Conservation (phyloP, 2,329 filamentous ascomycete species). For the Talaromyces sp. region DNA sequence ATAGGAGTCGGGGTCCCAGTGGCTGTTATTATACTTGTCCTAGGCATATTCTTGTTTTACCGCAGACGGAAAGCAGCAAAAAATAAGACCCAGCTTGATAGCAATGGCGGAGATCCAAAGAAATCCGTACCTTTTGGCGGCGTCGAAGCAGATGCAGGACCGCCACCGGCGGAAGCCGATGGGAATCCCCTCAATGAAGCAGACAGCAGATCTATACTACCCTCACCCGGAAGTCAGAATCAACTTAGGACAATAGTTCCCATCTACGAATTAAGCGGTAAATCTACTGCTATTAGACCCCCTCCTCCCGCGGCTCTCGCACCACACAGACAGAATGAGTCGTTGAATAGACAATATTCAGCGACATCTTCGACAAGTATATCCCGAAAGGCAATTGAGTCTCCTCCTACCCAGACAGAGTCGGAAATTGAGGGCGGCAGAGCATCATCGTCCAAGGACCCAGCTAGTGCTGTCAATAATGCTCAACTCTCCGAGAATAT, state of each 20-base stretch:
- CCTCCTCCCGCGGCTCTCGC: background rate
- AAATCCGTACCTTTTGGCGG: background rate
- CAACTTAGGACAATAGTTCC: too few species aligned
- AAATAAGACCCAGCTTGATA: background rate
- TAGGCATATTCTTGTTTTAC: background rate
- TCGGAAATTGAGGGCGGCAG: background rate
- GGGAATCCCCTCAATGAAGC: background rate
- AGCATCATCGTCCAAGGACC: background rate
- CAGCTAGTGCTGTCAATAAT: background rate
- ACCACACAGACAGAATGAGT: background rate
- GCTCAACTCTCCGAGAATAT: background rate
- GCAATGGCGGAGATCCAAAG: background rate
- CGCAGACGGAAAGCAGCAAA: background rate
- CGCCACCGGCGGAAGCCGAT: background rate
- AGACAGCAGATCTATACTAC: background rate
- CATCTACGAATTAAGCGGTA: background rate
- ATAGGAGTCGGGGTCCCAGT: background rate
- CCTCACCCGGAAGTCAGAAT: background rate
- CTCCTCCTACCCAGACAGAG: background rate
- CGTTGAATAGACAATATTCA: background rate
- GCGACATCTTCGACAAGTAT: background rate
- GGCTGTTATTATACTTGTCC: background rate
- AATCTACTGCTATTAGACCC: background rate
- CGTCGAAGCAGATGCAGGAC: background rate
- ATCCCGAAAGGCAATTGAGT: background rate